Evolutionary conservation across 371 early-diverging fungal species (phyloP), one percentile per base, ranked within the genome.

Genomic region (Polyrhizophydium stewartii): DNA sequence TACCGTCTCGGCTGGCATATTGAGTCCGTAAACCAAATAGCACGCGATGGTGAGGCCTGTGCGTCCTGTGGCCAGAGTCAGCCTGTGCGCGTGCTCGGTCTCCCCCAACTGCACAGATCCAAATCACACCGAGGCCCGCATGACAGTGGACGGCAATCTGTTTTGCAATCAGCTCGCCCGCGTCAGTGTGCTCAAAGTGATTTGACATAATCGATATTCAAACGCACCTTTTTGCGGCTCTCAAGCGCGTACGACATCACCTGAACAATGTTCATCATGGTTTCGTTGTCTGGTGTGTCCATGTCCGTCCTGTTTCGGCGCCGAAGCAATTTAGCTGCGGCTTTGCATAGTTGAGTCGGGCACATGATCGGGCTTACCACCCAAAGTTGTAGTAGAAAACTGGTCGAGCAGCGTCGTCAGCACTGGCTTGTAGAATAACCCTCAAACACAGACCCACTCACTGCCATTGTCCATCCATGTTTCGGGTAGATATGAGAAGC

Each of bases 101-200:
- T n/a, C n/a, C n/a, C n/a, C n/a, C n/a, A n/a, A n/a, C n/a, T n/a
- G n/a, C n/a, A n/a, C n/a, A n/a, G n/a, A n/a, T n/a, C n/a, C n/a
- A n/a, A n/a, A 30, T 25, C 24, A 12, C 53, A 69, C 70, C 70
- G 2, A 78, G 58, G 5, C 81, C 81, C 0, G 81, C 81, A 47
- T 80, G 81, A 60, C 81, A 80, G 60, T 80, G 81, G 21, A 80
- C 76, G 17, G 78, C 69, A 47, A 73, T 64, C 67, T 72, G 49
- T 21, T n/a, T n/a, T n/a, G n/a, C n/a, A n/a, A n/a, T n/a, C n/a
- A n/a, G n/a, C n/a, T n/a, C n/a, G n/a, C n/a, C n/a, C n/a, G n/a
- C n/a, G n/a, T n/a, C n/a, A n/a, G n/a, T n/a, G n/a, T n/a, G n/a
- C n/a, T n/a, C n/a, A n/a, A n/a, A n/a, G n/a, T n/a, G n/a, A n/a